Conservation (phyloP, 257 asterid genomes). For the Parsonsia alboflavescens region DNA sequence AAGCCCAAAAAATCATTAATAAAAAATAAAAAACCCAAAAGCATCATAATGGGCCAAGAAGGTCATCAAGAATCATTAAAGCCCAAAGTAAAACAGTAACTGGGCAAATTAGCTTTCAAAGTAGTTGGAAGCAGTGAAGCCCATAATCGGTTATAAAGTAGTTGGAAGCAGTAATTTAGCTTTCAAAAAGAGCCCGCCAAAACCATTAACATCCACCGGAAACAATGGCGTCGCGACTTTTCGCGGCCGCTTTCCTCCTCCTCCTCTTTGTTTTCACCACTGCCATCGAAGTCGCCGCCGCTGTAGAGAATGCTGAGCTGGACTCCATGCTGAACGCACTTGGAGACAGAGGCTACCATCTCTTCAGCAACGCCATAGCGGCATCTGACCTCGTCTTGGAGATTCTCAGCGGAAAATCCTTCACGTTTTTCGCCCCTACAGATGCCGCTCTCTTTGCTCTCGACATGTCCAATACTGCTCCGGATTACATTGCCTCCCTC, state of each 20-base stretch:
- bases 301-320: slow-evolving; percentile 23
- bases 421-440: slow-evolving; percentile 34
- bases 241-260: slow-evolving; percentile 7
- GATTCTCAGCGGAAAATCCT: slow-evolving; percentile 17
- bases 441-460: slow-evolving; percentile 8
- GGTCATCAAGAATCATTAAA: background rate
- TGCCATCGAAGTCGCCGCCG: slow-evolving; percentile 6
- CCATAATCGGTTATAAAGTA: background rate
- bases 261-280: slow-evolving; percentile 9
- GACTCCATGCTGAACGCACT: slow-evolving; percentile 22
- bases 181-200: slow-evolving; percentile 23
- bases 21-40: too few relatives aligned
- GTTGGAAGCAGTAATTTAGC: background rate
- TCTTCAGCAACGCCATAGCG: slow-evolving; percentile 36
- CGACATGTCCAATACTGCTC: slow-evolving; percentile 14
- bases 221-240: slow-evolving; percentile 17
- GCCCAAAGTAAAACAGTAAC: background rate
- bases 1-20: too few relatives aligned
- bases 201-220: slow-evolving; percentile 8
- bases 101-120: background rate
- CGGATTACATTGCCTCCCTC: slow-evolving; percentile 26
- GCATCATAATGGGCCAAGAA: too few relatives aligned
- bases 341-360: slow-evolving; percentile 26
- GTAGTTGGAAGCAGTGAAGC: background rate
- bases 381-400: slow-evolving; percentile 29